Evolutionary conservation across 1,284 basidiomycete species (phyloP).

Genomic region (Cryptococcus deneoformans): DNA sequence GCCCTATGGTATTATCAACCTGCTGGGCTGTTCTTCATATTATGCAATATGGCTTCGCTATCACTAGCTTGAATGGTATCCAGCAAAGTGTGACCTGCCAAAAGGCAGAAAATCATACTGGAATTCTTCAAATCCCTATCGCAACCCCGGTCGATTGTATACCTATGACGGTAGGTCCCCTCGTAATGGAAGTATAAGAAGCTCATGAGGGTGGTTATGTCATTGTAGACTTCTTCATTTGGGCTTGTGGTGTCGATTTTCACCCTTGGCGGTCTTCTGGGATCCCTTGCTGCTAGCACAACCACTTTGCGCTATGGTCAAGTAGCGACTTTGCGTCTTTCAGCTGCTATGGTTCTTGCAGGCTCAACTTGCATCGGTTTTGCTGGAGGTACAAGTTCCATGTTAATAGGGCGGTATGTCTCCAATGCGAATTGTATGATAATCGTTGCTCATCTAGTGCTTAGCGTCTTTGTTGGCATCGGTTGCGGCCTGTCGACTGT

Average conservation of each 20-base stretch:
- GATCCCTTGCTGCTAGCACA: conserved; percentile 26
- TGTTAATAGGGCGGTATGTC: conserved; percentile 35
- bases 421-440: not conserved
- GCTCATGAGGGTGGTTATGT: not conserved
- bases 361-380: conserved; percentile 24
- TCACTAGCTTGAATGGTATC: conserved; percentile 42
- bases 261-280: conserved; percentile 51
- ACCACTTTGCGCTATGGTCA: conserved; percentile 22
- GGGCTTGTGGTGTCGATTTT: conserved; percentile 50
- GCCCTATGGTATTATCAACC: conserved; percentile 13
- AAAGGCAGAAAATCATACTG: conserved; percentile 1
- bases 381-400: conserved; percentile 17
- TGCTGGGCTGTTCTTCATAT: conserved; percentile 40
- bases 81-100: conserved; percentile 32
- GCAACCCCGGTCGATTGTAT: conserved; percentile 23
- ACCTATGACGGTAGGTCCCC: conserved; percentile 24
- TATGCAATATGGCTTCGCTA: conserved; percentile 40
- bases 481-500: conserved; percentile 50
- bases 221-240: conserved; percentile 32
- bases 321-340: conserved; percentile 25
- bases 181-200: not conserved
- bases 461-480: conserved; percentile 46
- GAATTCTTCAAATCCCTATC: conserved; percentile 2
- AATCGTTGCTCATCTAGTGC: not conserved
- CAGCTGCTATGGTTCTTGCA: conserved; percentile 19